Evolutionary conservation across 2,329 filamentous ascomycete genomes (phyloP).

Genomic region (Neonectria faginata): DNA sequence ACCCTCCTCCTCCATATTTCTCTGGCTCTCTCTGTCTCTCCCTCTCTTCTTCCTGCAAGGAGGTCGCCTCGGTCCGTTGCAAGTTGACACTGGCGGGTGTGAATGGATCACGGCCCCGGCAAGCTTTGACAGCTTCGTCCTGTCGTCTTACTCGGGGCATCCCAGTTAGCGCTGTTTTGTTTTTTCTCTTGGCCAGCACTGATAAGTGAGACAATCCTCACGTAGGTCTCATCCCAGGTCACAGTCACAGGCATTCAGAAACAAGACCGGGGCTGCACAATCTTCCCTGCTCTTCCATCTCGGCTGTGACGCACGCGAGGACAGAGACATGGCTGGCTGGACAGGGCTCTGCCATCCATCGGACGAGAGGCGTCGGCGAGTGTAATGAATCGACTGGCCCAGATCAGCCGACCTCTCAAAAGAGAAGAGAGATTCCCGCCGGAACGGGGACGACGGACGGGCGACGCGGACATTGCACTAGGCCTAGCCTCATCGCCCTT

Average conservation of each 20-base stretch:
- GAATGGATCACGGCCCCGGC: constrained; percentile 12
- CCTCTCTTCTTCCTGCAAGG: not conserved
- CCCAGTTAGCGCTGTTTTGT: too few relatives aligned
- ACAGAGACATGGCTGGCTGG: constrained; percentile 21
- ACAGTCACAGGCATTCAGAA: not conserved
- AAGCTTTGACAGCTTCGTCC: not conserved
- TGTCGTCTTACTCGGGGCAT: too few relatives aligned
- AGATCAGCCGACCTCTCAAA: constrained; percentile 23
- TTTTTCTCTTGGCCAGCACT: too few relatives aligned
- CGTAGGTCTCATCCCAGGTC: constrained; percentile 5
- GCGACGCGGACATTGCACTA: constrained; percentile 1
- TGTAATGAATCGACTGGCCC: constrained; percentile 24
- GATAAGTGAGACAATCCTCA: not conserved
- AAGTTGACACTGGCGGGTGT: constrained; percentile 6
- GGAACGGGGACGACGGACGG: not conserved
- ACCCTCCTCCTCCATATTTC: constrained; percentile 1
- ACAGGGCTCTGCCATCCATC: constrained; percentile 14
- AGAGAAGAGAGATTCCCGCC: too few relatives aligned
- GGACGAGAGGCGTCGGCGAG: constrained; percentile 26
- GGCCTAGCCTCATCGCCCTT: constrained; percentile 20
- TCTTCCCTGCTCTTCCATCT: too few relatives aligned
- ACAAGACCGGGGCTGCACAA: not conserved
- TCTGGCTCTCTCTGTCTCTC: not conserved
- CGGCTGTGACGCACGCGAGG: not conserved
- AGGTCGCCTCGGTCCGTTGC: not conserved